These are phyloP conservation scores for Coemansia sp. DNA, from an alignment of 192 early-diverging fungal genomes.

Conservation along the genomic window DNA sequence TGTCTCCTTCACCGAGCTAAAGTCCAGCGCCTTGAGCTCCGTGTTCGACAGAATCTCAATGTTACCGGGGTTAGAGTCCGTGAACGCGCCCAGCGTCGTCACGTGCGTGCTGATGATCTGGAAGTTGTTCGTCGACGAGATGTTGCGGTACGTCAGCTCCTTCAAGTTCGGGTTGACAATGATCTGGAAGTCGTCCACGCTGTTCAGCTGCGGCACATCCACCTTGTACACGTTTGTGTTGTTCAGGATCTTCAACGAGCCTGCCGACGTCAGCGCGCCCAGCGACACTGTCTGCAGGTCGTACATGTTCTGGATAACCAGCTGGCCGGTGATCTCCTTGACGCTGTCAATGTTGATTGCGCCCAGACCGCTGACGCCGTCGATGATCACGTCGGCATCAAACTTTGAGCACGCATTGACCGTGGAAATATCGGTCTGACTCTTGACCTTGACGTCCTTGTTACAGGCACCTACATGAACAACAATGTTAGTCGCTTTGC, in stretches of 20 bases:
- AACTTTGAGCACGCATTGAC: conserved; percentile 45
- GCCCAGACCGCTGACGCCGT: conserved; percentile 25
- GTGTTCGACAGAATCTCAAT: conserved; percentile 61
- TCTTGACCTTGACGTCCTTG: conserved; percentile 38
- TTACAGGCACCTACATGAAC: conserved; percentile 38
- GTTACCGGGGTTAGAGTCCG: conserved; percentile 39
- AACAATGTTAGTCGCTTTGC: not conserved
- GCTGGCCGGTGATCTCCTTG: conserved; percentile 45
- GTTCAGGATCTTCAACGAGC: conserved; percentile 55
- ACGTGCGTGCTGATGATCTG: conserved; percentile 57
- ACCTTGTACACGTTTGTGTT: conserved; percentile 58
- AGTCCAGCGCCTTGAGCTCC: conserved; percentile 54
- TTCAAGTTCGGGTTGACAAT: conserved; percentile 56
- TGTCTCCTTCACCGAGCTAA: conserved; percentile 49
- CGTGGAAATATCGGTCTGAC: conserved; percentile 43
- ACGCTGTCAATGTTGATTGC: conserved; percentile 42
- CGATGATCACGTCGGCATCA: conserved; percentile 42
- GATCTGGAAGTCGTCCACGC: conserved; percentile 52
- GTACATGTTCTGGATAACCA: conserved; percentile 59
- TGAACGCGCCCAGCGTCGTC: conserved; percentile 36
- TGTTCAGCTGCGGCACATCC: conserved; percentile 37
- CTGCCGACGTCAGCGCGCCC: conserved; percentile 35
- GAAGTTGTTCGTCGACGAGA: conserved; percentile 50
- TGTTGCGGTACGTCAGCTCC: conserved; percentile 48
- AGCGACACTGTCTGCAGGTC: conserved; percentile 50